Evolutionary conservation across 2,329 filamentous ascomycete species (phyloP).

Genomic region (Hypoxylon sp.): DNA sequence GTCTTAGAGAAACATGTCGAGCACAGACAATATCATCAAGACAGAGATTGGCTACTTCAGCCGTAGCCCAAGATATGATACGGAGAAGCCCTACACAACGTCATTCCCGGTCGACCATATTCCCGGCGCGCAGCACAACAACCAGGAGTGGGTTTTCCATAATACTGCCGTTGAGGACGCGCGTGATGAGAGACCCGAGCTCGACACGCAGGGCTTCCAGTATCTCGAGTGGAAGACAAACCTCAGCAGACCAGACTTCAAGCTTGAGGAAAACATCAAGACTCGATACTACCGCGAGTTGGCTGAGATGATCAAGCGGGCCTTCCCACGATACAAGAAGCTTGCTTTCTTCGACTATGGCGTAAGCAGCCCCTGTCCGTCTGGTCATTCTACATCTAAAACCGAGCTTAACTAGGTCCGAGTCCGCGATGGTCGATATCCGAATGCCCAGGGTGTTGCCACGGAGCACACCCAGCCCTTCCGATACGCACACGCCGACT

Average conservation of each 20-base stretch:
- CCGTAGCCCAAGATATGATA: background rate
- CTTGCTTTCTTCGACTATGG: background rate
- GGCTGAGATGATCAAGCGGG: background rate
- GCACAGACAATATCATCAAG: background rate
- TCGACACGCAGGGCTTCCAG: background rate
- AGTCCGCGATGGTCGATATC: background rate
- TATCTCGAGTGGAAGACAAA: background rate
- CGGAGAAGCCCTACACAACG: background rate
- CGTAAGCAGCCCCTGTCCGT: background rate
- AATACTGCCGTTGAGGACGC: background rate
- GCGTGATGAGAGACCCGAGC: background rate
- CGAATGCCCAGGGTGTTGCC: too few relatives aligned
- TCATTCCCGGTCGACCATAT: background rate
- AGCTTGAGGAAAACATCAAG: background rate
- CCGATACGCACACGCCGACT: background rate
- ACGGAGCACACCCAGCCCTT: background rate
- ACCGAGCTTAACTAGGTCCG: background rate
- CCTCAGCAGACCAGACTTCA: background rate
- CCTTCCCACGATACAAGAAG: background rate
- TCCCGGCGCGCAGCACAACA: background rate
- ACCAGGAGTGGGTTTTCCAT: background rate
- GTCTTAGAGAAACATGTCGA: background rate
- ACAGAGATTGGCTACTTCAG: background rate
- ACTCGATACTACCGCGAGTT: background rate
- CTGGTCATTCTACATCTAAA: background rate